Evolutionary conservation across 2,329 filamentous ascomycete genomes (phyloP).

Genomic region (Pseudogymnoascus sp.): DNA sequence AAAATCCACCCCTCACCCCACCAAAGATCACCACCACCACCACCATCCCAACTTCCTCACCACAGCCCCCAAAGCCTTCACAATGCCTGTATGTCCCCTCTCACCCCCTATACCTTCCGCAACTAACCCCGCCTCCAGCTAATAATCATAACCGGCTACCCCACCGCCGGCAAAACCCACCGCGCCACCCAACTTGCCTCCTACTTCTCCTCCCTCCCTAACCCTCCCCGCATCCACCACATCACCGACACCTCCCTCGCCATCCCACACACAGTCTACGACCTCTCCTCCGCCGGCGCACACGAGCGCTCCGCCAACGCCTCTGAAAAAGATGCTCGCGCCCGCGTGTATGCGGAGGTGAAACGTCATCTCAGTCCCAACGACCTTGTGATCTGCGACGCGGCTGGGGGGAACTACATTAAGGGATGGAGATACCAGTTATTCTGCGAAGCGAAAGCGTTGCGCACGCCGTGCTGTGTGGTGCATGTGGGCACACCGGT

Average conservation of each 20-base stretch:
- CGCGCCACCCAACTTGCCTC: conserved; percentile 60
- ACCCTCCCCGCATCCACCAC: conserved; percentile 59
- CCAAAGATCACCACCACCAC: conserved; percentile 5
- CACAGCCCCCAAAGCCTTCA: background rate
- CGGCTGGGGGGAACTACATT: conserved; percentile 69
- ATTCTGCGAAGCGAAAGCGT: conserved; percentile 76
- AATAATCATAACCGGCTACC: conserved; percentile 61
- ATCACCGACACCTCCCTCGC: conserved; percentile 68
- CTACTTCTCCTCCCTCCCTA: conserved; percentile 54
- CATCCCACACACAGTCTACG: conserved; percentile 65
- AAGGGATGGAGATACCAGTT: conserved; percentile 86
- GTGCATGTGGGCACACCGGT: conserved; percentile 56
- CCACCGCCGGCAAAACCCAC: conserved; percentile 63
- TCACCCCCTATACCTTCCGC: too few relatives aligned
- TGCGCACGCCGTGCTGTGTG: conserved; percentile 69
- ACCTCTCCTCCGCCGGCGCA: conserved; percentile 50
- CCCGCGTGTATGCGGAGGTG: conserved; percentile 68
- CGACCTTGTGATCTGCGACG: conserved; percentile 72
- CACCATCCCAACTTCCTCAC: background rate
- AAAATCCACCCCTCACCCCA: background rate
- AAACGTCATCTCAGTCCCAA: conserved; percentile 67
- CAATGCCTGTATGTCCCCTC: conserved; percentile 1
- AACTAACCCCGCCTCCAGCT: conserved; percentile 40
- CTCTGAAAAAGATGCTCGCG: conserved; percentile 75
- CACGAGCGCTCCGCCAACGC: conserved; percentile 65